Evolutionary conservation across 2,329 filamentous ascomycete species (phyloP).

Genomic region (Endocalyx cinctus): DNA sequence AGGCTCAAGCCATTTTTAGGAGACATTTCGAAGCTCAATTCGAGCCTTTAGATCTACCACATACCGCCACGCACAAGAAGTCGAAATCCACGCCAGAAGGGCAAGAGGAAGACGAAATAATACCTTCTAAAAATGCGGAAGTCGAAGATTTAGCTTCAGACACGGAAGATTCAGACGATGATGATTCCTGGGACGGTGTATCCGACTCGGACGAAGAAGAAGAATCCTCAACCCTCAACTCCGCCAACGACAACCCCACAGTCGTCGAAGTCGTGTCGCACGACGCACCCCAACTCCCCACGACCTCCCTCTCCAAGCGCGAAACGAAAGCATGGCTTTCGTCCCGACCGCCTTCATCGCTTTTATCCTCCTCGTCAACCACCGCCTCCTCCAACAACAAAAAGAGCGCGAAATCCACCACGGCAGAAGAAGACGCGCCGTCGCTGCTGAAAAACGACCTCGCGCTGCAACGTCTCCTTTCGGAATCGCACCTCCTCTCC

Average conservation of each 20-base stretch:
- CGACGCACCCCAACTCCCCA: conserved; percentile 34
- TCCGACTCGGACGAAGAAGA: conserved; percentile 42
- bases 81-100: conserved; percentile 8
- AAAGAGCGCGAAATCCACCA: conserved; percentile 21
- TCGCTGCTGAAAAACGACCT: conserved; percentile 86
- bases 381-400: conserved; percentile 20
- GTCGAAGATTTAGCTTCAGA: conserved; percentile 31
- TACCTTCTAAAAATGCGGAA: no score
- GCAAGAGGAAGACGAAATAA: no score
- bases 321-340: conserved; percentile 70
- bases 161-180: conserved; percentile 12
- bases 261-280: conserved; percentile 61
- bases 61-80: conserved; percentile 12
- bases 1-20: conserved; percentile 71
- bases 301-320: conserved; percentile 53
- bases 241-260: conserved; percentile 4
- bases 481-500: conserved; percentile 56
- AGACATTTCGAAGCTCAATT: conserved; percentile 87
- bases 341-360: conserved; percentile 41
- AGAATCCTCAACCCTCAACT: conserved; percentile 9
- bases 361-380: conserved; percentile 16
- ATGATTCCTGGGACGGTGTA: conserved; percentile 56
- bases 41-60: conserved; percentile 53
- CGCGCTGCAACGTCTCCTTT: conserved; percentile 81
- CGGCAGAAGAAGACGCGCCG: conserved; percentile 52